Conservation (phyloP, 352 stramenopile genomes). For the Phytophthora crassamura region DNA sequence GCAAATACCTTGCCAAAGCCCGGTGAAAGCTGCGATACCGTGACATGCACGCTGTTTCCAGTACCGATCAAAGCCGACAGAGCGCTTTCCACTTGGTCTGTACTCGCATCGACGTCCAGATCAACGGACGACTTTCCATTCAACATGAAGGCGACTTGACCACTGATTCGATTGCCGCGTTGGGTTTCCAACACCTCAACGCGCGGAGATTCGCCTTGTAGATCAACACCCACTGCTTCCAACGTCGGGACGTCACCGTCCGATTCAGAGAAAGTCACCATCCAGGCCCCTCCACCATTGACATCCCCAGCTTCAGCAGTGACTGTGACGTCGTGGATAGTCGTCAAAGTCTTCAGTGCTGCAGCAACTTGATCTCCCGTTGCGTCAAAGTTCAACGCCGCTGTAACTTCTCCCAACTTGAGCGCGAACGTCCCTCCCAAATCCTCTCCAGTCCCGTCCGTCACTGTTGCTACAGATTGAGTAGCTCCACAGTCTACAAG, state of each 20-base stretch:
- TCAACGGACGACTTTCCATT: slow-evolving; percentile 6
- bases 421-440: slow-evolving; percentile 50
- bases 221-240: slow-evolving; percentile 10
- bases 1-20: slow-evolving; percentile 31
- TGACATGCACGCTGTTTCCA: background rate
- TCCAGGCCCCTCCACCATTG: slow-evolving; percentile 49
- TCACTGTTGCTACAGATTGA: slow-evolving; percentile 50
- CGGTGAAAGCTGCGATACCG: background rate
- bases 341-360: slow-evolving; percentile 35
- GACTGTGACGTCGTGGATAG: slow-evolving; percentile 39
- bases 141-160: slow-evolving; percentile 30
- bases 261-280: slow-evolving; percentile 51
- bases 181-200: slow-evolving; percentile 30
- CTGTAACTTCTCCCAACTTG: slow-evolving; percentile 38
- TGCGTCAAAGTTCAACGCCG: slow-evolving; percentile 34
- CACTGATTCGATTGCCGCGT: slow-evolving; percentile 42
- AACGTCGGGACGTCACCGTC: slow-evolving; percentile 41
- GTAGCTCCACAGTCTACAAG: slow-evolving; percentile 43
- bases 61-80: slow-evolving; percentile 12
- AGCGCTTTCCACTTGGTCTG: slow-evolving; percentile 19
- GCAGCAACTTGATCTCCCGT: slow-evolving; percentile 34
- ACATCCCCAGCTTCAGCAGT: slow-evolving; percentile 10
- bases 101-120: slow-evolving; percentile 32
- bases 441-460: slow-evolving; percentile 36
- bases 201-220: slow-evolving; percentile 34